Percentiles rank a stretch among this genome's conserved stretches.
phyloP scores from a whole-genome alignment of 495 filamentous ascomycete genomes.

The Rostrohypoxylon terebratum region DNA sequence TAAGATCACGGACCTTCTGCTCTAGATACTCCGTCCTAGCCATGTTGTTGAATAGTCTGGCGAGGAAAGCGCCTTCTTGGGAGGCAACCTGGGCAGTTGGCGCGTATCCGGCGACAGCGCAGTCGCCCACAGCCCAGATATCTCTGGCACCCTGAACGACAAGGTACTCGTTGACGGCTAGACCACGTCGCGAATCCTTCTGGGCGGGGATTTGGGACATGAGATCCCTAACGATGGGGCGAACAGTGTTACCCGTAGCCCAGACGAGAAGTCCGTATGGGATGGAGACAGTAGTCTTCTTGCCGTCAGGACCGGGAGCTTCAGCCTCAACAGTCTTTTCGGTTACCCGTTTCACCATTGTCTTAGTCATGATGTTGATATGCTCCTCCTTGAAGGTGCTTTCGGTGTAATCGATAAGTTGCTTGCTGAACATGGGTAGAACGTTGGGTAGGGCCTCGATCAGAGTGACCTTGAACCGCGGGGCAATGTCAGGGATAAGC shows the following conservation, averaged over 20 bases:
- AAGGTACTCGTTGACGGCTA: conserved; percentile 97
- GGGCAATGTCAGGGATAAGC: conserved; percentile 93
- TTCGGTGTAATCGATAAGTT: conserved; percentile 99
- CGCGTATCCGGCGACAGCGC: conserved; percentile 94
- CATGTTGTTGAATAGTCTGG: conserved; percentile 97
- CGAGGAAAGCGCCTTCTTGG: conserved; percentile 96
- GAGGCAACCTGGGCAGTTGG: conserved; percentile 96
- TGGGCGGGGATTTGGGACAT: conserved; percentile 94
- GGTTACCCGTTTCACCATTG: conserved; percentile 97
- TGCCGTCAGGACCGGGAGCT: conserved; percentile 84
- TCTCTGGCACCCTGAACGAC: conserved; percentile 97
- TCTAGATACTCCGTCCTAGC: conserved; percentile 88
- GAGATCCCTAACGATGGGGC: conserved; percentile 87
- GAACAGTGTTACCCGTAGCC: conserved; percentile 97
- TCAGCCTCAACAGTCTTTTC: conserved; percentile 96
- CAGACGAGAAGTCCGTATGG: conserved; percentile 97
- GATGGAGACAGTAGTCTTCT: conserved; percentile 81
- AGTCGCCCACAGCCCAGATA: conserved; percentile 87
- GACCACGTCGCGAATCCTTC: conserved; percentile 91
- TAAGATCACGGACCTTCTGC: conserved; percentile 72
- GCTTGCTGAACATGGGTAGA: conserved; percentile 98
- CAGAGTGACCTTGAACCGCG: conserved; percentile 95
- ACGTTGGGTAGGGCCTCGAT: conserved; percentile 99
- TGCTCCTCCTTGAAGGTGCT: conserved; percentile 98
- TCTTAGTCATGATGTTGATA: conserved; percentile 97